These are phyloP conservation scores for Phtheirospermum japonicum DNA, from an alignment of 257 asterid genomes.

Conservation along the genomic window DNA sequence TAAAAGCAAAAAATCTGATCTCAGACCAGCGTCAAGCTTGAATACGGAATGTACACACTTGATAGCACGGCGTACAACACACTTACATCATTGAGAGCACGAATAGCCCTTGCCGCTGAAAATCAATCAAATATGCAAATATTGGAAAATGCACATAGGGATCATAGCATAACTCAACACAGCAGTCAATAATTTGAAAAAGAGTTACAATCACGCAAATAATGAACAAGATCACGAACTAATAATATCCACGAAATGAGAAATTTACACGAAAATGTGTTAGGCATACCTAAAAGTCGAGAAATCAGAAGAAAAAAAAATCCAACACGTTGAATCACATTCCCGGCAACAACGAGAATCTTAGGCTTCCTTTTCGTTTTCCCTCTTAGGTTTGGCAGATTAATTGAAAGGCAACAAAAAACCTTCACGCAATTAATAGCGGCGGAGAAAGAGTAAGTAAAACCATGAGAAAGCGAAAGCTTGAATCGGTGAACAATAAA, in stretches of 20 bases:
- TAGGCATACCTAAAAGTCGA: conserved; percentile 35
- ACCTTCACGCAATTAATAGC: conserved; percentile 19
- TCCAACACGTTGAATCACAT: conserved; percentile 31
- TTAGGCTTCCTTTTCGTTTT: conserved; percentile 19
- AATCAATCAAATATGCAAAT: conserved; percentile 28
- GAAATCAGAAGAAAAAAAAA: conserved; percentile 32
- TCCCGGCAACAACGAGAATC: conserved; percentile 9
- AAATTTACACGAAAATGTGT: conserved; percentile 13
- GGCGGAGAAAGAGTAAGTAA: conserved; percentile 19
- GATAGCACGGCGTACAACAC: conserved; percentile 21
- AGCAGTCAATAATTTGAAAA: conserved; percentile 19
- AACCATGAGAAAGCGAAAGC: conserved; percentile 23
- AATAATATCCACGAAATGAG: conserved; percentile 5
- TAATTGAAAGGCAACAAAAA: conserved; percentile 21
- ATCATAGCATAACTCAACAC: conserved; percentile 25
- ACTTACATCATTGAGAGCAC: conserved; percentile 19
- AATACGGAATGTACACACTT: conserved; percentile 19
- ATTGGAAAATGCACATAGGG: conserved; percentile 28
- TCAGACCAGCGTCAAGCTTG: conserved; percentile 31
- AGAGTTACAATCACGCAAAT: conserved; percentile 15
- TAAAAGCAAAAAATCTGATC: conserved; percentile 26
- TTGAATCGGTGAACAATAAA: conserved; percentile 22
- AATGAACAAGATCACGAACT: conserved; percentile 18
- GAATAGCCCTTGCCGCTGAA: conserved; percentile 13
- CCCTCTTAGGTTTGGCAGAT: conserved; percentile 25